A percentile compares a stretch with the other conserved stretches of the same genome.
Evolutionary conservation across 2,329 filamentous ascomycete genomes (phyloP).

Genomic region (Colletotrichum tofieldiae): DNA sequence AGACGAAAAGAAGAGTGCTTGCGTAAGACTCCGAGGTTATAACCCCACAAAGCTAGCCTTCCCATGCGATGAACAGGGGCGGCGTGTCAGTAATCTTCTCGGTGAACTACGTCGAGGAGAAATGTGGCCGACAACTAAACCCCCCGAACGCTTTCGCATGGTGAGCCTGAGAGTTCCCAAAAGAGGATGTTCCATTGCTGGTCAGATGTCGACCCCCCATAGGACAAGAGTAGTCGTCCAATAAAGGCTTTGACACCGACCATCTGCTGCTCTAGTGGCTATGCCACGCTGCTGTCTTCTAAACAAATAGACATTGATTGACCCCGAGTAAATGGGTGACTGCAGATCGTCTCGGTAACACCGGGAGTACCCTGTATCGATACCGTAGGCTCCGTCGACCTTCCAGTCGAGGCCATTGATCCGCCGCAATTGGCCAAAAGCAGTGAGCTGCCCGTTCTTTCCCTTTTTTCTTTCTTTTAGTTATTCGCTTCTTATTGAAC

Average conservation of each 20-base stretch:
- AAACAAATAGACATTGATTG: not conserved
- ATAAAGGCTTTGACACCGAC: not conserved
- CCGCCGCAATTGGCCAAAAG: not conserved
- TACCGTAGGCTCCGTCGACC: accelerated
- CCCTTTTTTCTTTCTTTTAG: not conserved
- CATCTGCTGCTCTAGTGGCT: not conserved
- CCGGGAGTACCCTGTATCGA: not conserved
- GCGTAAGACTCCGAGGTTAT: too few species aligned
- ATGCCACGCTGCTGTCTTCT: not conserved
- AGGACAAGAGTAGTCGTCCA: not conserved
- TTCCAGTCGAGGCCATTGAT: not conserved
- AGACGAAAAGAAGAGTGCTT: not conserved
- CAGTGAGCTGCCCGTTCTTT: accelerated
- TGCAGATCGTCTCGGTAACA: too few species aligned
- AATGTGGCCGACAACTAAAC: too few species aligned
- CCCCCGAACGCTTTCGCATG: too few species aligned
- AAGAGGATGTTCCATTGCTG: too few species aligned
- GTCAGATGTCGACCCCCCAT: too few species aligned
- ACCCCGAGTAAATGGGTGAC: not conserved
- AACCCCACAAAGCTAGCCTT: too few species aligned
- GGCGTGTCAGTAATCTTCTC: too few species aligned
- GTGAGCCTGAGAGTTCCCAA: too few species aligned
- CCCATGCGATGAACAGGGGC: too few species aligned
- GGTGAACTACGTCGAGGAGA: too few species aligned
- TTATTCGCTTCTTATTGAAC: not conserved